Percentiles rank a stretch among this genome's conserved stretches.
phyloP scores from a whole-genome alignment of 129 eudicot genomes.

The Flaveria sonorensis region DNA sequence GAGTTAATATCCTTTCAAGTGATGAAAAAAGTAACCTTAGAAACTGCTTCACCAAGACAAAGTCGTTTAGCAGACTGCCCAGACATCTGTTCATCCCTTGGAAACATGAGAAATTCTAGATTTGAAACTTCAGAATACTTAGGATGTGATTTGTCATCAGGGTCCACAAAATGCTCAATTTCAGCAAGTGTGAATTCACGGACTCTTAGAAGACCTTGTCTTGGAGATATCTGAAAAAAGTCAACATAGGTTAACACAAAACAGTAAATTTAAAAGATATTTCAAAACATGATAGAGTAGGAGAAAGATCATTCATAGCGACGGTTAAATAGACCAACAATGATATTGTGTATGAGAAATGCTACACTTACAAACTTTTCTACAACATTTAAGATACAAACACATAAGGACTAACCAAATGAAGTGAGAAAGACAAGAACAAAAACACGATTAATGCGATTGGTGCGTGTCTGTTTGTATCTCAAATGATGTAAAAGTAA shows the following conservation, averaged over 20 bases:
- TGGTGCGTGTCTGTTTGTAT: neutral
- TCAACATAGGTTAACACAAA: constrained; percentile 10
- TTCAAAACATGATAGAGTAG: neutral
- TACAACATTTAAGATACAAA: neutral
- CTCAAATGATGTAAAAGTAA: neutral
- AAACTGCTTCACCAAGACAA: constrained; percentile 57
- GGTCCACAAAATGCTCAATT: constrained; percentile 70
- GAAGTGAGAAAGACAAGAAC: neutral
- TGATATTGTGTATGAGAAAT: neutral
- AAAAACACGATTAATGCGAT: neutral
- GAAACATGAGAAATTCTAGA: constrained; percentile 64
- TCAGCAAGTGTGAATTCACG: constrained; percentile 76
- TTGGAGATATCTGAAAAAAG: constrained; percentile 55
- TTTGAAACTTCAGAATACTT: constrained; percentile 60
- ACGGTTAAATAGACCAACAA: neutral
- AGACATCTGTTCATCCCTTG: constrained; percentile 63
- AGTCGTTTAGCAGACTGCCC: constrained; percentile 51
- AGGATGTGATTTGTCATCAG: constrained; percentile 61
- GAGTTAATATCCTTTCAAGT: no score
- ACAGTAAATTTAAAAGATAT: neutral
- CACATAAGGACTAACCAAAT: neutral
- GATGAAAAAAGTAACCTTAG: constrained; percentile 36
- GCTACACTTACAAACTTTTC: neutral
- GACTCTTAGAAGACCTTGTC: constrained; percentile 67
- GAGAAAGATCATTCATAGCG: neutral